Base-by-base conservation (phyloP, 192 early-diverging fungal genomes). In the Linnemannia elongata region DNA sequence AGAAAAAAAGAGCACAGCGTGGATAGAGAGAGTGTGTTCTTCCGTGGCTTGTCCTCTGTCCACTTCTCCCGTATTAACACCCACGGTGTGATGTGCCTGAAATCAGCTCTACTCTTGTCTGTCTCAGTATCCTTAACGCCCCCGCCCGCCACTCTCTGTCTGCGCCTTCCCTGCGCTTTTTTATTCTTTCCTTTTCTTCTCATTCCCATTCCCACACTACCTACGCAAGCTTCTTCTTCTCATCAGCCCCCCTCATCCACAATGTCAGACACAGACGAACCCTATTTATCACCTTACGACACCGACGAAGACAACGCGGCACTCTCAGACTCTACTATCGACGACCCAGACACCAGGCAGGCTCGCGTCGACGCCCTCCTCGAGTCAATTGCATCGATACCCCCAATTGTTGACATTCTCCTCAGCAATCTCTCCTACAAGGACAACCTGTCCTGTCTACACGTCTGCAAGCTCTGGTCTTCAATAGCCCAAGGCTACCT, bases 31-130 rank as follows among this genome's bases (percentile, higher is more conserved):
- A 4, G 10, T 6, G 42, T 69, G 38, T 41, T 39, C 1, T 39
- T 33, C 35, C 42, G 63, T 78, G 75, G 75, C 60, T 78, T 78
- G 77, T 69, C n/a, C 22, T 72, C 22, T 17, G 30, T 42, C 17
- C 36, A 18, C 6, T 2, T 73, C 22, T 77, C 1, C 27, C 27
- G 17, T 3, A 44, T 7, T 47, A 70, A 47, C 3, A 39, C 38
- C 38, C 38, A 6, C n/a, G n/a, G n/a, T n/a, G n/a, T n/a, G n/a
- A n/a, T n/a, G n/a, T n/a, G n/a, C n/a, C n/a, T n/a, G n/a, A n/a
- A n/a, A n/a, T n/a, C n/a, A n/a, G n/a, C n/a, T n/a, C n/a, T n/a
- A n/a, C n/a, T n/a, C n/a, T n/a, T n/a, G n/a, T n/a, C n/a, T n/a
- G n/a, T n/a, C n/a, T 22, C 1, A 18, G 17, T 6, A 52, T 52